Evolutionary conservation across 495 filamentous ascomycete genomes (phyloP), one percentile per base, ranked within the genome.

Genomic region (Penicillium ucsense): DNA sequence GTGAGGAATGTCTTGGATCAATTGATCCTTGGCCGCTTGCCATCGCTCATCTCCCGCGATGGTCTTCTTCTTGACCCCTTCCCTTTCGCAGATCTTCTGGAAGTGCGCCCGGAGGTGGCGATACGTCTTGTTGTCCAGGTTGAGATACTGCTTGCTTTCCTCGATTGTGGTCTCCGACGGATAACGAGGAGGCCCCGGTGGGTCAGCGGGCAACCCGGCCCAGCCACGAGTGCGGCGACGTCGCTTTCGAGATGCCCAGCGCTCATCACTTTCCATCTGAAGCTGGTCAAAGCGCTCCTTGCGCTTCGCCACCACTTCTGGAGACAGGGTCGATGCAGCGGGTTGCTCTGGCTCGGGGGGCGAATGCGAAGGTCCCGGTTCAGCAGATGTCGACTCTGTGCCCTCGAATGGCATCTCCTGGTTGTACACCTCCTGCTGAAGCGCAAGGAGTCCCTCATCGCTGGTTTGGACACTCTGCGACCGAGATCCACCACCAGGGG

Each of bases 151-250:
- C 56, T 89, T 88, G 64, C 82, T 79, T 57, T 92, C 86, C 54
- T 86, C 82, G 46, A 92, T 77, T 1, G 87, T 89, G 7, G 82
- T 88, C 57, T 91, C 87, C 5, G 85, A 89, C 0, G 84, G 84
- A 58, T 85, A 90, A 39, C 87, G 79, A 35, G 86, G 86, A 10
- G 84, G 84, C 11, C 76, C 78, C 4, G 82, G 81, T 20, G 82
- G 82, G 65, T 90, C 86, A 38, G 86, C 75, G 9, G 85, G 83
- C 31, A 90, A 56, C 5, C 84, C 83, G 35, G 80, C 83, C 76
- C 78, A 88, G 7, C 77, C 78, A 48, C 78, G 75, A 43, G 81
- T 89, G 30, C 83, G 79, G 12, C 85, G 78, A 9, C 86, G 77
- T 35, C 87, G 82, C 57, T 88, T 90, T 41, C 82, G 70, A 5